Evolutionary conservation across 2,329 filamentous ascomycete genomes (phyloP), one percentile per base, ranked within the genome.

Genomic region (Monilinia laxa): DNA sequence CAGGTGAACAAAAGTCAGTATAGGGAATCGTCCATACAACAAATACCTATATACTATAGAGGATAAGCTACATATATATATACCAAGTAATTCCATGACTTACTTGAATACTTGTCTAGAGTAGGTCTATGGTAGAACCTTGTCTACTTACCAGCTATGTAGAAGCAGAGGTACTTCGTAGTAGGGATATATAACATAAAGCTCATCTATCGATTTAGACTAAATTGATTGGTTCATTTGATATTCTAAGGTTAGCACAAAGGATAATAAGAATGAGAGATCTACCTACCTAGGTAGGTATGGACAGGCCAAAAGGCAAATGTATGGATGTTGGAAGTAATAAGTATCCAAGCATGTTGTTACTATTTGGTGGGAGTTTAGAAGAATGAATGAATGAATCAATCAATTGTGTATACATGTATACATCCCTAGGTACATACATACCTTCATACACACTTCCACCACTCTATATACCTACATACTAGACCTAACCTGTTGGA

Each of bases 211-310:
- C 4, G 2, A 20, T 18, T 18, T 18, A 47, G 16, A 42, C 10
- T 14, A 42, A 16, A 3, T 31, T 28, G 23, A 35, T 54, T 35
- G 16, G 28, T 35, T 35, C 4, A 7, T 6, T 35, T 35, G 7
- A 35, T 23, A 59, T 23, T n/a, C n/a, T n/a, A n/a, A n/a, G n/a
- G n/a, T n/a, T 59, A 59, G 57, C 2, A 59, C 57, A 18, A 35
- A 35, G 20, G 42, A 47, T 42, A 31, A 47, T 42, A 35, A 25
- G 14, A 25, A 57, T 57, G 35, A 5, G 4, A 28, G 28, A 28
- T 4, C 28, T 28, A 28, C 1, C 28, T 11, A 35, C 7, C 31
- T 9, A 35, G 31, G 7, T 35, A 35, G 31, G 5, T 35, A 35
- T 35, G 31, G 31, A 35, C 31, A 35, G 5, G 7, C 7, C 31